These are phyloP conservation scores for Rhynchospora tenuis DNA, from an alignment of 176 grass and related monocot genomes.

Conservation along the genomic window DNA sequence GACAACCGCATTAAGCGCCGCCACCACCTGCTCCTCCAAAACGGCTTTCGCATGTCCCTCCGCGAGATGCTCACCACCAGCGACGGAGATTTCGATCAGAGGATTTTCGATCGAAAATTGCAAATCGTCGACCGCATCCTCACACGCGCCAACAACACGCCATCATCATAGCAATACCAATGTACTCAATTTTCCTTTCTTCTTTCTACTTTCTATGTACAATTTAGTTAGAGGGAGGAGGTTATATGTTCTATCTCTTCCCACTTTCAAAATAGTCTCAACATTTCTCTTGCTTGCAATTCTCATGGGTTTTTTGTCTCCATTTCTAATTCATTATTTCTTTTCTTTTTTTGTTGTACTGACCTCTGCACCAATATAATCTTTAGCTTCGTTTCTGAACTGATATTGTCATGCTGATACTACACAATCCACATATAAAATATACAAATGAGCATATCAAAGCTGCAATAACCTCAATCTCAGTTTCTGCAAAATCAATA, in stretches of 20 bases:
- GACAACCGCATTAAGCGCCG: conserved; percentile 61
- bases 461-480: not conserved
- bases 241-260: too few relatives aligned
- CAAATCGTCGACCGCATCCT: not conserved
- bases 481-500: not conserved
- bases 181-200: too few relatives aligned
- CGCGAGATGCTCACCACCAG: conserved; percentile 55
- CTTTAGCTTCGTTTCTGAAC: not conserved
- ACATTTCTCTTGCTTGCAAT: too few relatives aligned
- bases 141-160: too few relatives aligned
- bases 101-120: conserved; percentile 19
- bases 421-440: not conserved
- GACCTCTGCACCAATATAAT: not conserved
- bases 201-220: too few relatives aligned
- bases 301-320: too few relatives aligned
- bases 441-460: not conserved
- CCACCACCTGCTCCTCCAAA: conserved; percentile 30
- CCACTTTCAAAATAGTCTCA: too few relatives aligned
- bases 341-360: too few relatives aligned
- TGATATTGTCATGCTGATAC: not conserved
- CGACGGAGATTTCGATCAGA: conserved; percentile 52
- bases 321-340: too few relatives aligned
- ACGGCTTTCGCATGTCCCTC: conserved; percentile 32
- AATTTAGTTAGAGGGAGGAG: too few relatives aligned
- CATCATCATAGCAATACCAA: too few relatives aligned